Evolutionary conservation across 352 stramenopile species (phyloP), one percentile per base, ranked within the genome.

Genomic region (Globisporangium camurandrum): DNA sequence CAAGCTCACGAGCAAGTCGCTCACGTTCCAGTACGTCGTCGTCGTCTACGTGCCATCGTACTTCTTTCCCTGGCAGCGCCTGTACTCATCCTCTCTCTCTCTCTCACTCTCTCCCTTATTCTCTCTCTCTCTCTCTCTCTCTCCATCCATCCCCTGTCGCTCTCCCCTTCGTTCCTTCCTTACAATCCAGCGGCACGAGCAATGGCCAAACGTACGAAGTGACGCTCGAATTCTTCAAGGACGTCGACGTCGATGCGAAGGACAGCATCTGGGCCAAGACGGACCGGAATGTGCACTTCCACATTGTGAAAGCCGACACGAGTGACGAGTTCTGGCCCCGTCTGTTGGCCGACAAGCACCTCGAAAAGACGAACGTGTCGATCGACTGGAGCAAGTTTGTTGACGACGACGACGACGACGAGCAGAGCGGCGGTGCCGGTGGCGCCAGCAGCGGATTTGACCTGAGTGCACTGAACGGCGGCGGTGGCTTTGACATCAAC

Each of bases 371-470:
- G 62, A 96, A 97, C 61, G 91, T 98, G 10, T 93, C 92, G 64
- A 84, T 97, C 62, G 95, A 98, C 71, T 98, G 95, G 95, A 84
- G 91, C 80, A 94, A 95, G 65, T 98, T 97, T 65, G 90, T 97
- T 36, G 95, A 98, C 64, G 93, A 98, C 67, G 95, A 98, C 64
- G 95, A 98, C 39, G 91, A 97, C 50, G 87, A 96, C 22, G 91
- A 95, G 49, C 69, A 87, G 55, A 34, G 8, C 8, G 95, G 98
- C 64, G 95, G 98, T 37, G 91, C 97, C 51, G 87, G 95, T 23
- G 91, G 95, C 49, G 69, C 86, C 54, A 17, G 8, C 6, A 65
- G 59, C 22, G 78, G 81, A 59, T 93, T 95, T 54, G 84, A 95
- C 61, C 86, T 92, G 72, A 91, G 74, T 56, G 84, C 84, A 57